Base-by-base conservation (phyloP, 2,329 filamentous ascomycete genomes). In the Diaporthe capsici region DNA sequence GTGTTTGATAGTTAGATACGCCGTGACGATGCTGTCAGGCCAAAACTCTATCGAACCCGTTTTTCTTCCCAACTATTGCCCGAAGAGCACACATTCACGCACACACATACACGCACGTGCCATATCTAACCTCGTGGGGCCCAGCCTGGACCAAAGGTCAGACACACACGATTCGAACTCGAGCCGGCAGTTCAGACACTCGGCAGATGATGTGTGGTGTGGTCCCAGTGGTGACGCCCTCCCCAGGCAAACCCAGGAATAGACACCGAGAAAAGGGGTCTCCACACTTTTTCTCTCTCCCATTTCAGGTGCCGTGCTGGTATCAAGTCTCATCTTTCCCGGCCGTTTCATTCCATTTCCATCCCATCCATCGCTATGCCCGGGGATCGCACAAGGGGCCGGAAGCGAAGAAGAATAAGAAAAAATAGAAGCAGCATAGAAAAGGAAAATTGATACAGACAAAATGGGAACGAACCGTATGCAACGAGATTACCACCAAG, bases 261-360 rank as follows among this genome's bases (percentile, higher is more conserved):
- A 20, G 65, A 68, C 65, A 68, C 65, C 65, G 65, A 68, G 31
- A 53, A 53, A 53, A 68, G 47, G 65, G 47, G 65, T 53, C 13
- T 42, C 47, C 65, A 37, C 47, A 39, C 47, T 53, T 28, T 28
- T 12, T 37, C 44, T 28, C 65, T 47, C 28, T 25, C 60, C 42
- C 53, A 31, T 20, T 31, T 53, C 63, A 68, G 63, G 22, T 68
- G 63, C 63, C 65, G 65, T 53, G 47, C 39, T 68, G 61, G 60
- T 68, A 74, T 47, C 72, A 70, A 57, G 65, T 44, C 63, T 67
- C 34, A 67, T 51, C 61, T 44, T 37, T 49, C 31, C 61, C 72
- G 28, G 60, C 51, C 57, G 72, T 70, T 74, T 61, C 72, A 68
- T 70, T 70, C 70, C 70, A 72, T 72, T 60, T 49, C 51, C 71